phyloP scores from a whole-genome alignment of 208 protist genomes.

The Herpetomonas tarakana region DNA sequence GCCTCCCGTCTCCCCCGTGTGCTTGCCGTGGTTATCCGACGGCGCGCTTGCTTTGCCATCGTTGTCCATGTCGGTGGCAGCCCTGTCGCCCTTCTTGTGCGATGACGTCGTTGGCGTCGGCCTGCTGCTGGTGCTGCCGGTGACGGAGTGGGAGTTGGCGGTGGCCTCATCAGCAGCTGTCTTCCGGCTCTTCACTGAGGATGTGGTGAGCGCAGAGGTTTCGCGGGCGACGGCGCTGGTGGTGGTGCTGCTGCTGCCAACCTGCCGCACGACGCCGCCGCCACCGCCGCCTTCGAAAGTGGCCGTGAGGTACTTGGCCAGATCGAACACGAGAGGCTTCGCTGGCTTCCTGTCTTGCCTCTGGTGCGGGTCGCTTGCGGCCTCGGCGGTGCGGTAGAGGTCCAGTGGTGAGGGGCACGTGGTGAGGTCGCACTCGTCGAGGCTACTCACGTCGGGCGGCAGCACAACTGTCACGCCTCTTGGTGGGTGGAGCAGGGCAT shows the following conservation, averaged over 20 bases:
- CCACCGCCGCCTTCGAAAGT: constrained; percentile 17
- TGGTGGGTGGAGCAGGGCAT: constrained; percentile 50
- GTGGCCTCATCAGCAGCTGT: neutral
- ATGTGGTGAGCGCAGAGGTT: neutral
- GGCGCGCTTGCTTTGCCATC: no score
- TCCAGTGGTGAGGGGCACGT: constrained; percentile 26
- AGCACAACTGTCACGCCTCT: constrained; percentile 39
- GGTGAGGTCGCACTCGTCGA: constrained; percentile 36
- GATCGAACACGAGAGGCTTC: constrained; percentile 13
- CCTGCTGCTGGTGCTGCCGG: no score
- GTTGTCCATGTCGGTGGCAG: no score
- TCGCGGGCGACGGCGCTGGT: neutral
- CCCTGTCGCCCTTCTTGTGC: no score
- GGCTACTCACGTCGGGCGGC: constrained; percentile 13
- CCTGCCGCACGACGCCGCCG: constrained; percentile 17
- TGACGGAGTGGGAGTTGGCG: no score
- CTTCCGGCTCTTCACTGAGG: neutral
- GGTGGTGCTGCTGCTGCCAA: neutral
- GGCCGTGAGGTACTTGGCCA: constrained; percentile 10
- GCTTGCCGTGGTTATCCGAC: no score
- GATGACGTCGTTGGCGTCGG: no score
- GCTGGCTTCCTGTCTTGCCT: neutral
- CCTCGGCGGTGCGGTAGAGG: constrained; percentile 28
- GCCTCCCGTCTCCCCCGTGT: no score
- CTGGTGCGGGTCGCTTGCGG: neutral